phyloP scores from a whole-genome alignment of 768 basidiomycete species.

The Auricularia cornea region DNA sequence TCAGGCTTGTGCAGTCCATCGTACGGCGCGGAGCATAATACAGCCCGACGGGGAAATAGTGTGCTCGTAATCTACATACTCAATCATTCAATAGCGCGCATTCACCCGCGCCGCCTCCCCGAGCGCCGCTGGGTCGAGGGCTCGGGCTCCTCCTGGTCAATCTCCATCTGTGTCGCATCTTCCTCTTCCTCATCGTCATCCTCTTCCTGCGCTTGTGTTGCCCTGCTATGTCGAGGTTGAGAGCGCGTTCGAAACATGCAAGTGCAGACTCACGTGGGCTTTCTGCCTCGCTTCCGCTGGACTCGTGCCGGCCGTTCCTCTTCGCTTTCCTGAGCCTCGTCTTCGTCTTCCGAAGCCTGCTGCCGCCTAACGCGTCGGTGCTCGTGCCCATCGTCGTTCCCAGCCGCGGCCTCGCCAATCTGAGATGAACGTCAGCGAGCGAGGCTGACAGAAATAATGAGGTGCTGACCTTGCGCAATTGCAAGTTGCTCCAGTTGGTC shows the following conservation, averaged over 20 bases:
- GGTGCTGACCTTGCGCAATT: not conserved
- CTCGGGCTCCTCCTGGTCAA: not conserved
- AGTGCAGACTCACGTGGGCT: not conserved
- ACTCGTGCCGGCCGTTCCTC: conserved; percentile 1
- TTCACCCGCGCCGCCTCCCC: not conserved
- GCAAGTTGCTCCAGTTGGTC: conserved; percentile 38
- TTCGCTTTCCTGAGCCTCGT: conserved; percentile 10
- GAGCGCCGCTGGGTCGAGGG: not conserved
- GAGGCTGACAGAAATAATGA: too few species aligned
- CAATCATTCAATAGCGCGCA: too few species aligned
- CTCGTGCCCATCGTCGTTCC: not conserved
- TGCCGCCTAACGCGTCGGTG: not conserved
- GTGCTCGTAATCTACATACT: not conserved
- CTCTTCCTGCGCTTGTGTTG: not conserved
- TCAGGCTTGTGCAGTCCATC: conserved; percentile 71
- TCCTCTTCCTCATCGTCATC: conserved; percentile 1
- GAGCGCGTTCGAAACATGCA: not conserved
- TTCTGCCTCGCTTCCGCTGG: not conserved
- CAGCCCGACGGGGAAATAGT: not conserved
- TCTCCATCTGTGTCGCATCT: not conserved
- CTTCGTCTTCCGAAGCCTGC: conserved; percentile 1
- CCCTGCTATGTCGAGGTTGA: not conserved
- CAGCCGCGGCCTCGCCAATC: not conserved
- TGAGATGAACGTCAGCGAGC: not conserved
- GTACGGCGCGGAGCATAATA: conserved; percentile 60